Percentiles rank a stretch among this genome's conserved stretches.
These are phyloP conservation scores for Biscogniauxia marginata DNA, from an alignment of 2,329 filamentous ascomycete genomes.

Conservation along the genomic window DNA sequence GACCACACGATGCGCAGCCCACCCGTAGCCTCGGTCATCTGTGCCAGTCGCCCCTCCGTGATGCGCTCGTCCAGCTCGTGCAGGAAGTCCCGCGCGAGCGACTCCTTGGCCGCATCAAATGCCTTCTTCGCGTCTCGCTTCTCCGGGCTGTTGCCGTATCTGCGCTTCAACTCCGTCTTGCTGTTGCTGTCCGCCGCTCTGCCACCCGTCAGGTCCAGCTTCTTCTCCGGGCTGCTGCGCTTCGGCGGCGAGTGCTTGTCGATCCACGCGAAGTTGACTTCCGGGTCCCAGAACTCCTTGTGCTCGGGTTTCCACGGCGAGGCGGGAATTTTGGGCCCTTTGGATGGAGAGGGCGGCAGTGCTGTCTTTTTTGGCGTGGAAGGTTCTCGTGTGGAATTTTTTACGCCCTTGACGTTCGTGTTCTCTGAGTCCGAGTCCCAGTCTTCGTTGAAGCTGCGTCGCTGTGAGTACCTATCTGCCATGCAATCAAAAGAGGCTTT, in stretches of 20 bases:
- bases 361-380: slow-evolving; percentile 28
- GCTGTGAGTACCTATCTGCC: slow-evolving; percentile 6
- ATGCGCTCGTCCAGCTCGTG: slow-evolving; percentile 66
- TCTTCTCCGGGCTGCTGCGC: slow-evolving; percentile 5
- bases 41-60: slow-evolving; percentile 56
- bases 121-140: slow-evolving; percentile 50
- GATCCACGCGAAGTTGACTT: slow-evolving; percentile 34
- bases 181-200: slow-evolving; percentile 27
- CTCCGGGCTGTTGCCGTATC: slow-evolving; percentile 33
- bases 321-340: slow-evolving; percentile 25
- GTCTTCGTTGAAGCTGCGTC: slow-evolving; percentile 28
- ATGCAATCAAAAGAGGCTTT: neutral
- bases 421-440: slow-evolving; percentile 24
- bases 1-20: slow-evolving; percentile 73
- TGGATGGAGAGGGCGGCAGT: slow-evolving; percentile 24
- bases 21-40: slow-evolving; percentile 61
- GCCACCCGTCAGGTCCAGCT: slow-evolving; percentile 7
- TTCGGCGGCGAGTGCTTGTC: slow-evolving; percentile 34
- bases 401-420: slow-evolving; percentile 7
- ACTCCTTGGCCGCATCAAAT: slow-evolving; percentile 62
- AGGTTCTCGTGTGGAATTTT: slow-evolving; percentile 19
- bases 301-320: slow-evolving; percentile 34
- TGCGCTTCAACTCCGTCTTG: slow-evolving; percentile 30
- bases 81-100: slow-evolving; percentile 64
- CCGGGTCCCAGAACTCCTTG: slow-evolving; percentile 35